Evolutionary conservation across 345 rosid species (phyloP), one percentile per base, ranked within the genome.

Genomic region (Citrus trifoliata): DNA sequence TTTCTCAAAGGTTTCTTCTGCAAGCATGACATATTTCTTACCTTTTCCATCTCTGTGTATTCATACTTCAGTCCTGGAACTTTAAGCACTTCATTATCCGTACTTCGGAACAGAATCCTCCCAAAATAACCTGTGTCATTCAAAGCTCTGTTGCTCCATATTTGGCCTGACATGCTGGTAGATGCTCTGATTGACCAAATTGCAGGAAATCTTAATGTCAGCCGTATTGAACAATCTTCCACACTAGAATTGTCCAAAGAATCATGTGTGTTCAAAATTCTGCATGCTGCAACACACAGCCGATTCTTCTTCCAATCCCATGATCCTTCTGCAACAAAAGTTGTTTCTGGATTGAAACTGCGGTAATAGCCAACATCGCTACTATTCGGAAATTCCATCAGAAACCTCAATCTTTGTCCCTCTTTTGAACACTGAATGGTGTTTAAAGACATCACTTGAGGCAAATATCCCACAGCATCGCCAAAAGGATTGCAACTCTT

Each of bases 171-270:
- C 28, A 55, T 69, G 71, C 46, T 3, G 42, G 64, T 77, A 4
- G 67, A 64, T 38, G 67, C 60, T 69, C 77, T 71, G 13, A 83
- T 79, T 51, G 88, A 83, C 85, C 82, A 81, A 58, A 81, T 59
- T 9, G 86, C 55, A 13, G 88, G 86, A 78, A 86, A 86, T 61
- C 86, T 76, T 65, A 83, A 40, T 62, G 73, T 81, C 84, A 86
- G 16, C 74, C 78, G 71, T 32, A 79, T 51, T 7, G 86, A 81
- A 65, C 86, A 86, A 42, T 83, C 88, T 55, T 65, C 80, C 40
- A 86, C 73, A 61, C 10, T 33, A 58, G 78, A 76, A 56, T 37
- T 12, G 27, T 25, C 30, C 22, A 51, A 69, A 12, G 84, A 66
- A 30, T 27, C 25, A 4, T 79, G 9, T 24, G 74, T 3, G 13